Conservation (phyloP, 1,284 basidiomycete species). For the Pseudozyma thailandica region DNA sequence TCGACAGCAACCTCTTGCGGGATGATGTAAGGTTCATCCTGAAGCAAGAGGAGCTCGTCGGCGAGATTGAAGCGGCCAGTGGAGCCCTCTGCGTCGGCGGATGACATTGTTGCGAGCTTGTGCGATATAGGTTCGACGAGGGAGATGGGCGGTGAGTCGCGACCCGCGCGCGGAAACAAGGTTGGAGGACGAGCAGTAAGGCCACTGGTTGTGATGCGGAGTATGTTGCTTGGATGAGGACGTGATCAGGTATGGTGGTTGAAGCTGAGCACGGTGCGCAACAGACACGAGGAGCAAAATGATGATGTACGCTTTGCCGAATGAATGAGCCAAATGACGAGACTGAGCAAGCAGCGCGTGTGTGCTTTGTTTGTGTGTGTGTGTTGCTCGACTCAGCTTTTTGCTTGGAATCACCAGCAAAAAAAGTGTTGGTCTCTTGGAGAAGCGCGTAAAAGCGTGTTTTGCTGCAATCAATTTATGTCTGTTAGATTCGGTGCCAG, state of each 20-base stretch:
- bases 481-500: too few species aligned
- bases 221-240: too few species aligned
- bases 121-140: neutral
- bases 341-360: neutral
- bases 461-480: too few species aligned
- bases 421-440: too few species aligned
- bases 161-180: neutral
- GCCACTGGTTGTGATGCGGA: too few species aligned
- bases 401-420: too few species aligned
- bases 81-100: conserved; percentile 12
- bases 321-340: neutral
- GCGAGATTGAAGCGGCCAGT: conserved; percentile 51
- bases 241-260: too few species aligned
- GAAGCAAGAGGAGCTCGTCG: conserved; percentile 57
- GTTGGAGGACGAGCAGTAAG: too few species aligned
- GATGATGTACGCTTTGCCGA: neutral
- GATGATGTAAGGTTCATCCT: conserved; percentile 61
- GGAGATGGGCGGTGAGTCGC: neutral
- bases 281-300: too few species aligned
- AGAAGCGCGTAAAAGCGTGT: too few species aligned
- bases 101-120: conserved; percentile 21
- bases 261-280: too few species aligned
- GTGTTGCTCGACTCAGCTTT: too few species aligned
- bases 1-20: conserved; percentile 57
- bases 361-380: neutral